Evolutionary conservation across 257 asterid species (phyloP).

Genomic region (Lycium ferocissimum): DNA sequence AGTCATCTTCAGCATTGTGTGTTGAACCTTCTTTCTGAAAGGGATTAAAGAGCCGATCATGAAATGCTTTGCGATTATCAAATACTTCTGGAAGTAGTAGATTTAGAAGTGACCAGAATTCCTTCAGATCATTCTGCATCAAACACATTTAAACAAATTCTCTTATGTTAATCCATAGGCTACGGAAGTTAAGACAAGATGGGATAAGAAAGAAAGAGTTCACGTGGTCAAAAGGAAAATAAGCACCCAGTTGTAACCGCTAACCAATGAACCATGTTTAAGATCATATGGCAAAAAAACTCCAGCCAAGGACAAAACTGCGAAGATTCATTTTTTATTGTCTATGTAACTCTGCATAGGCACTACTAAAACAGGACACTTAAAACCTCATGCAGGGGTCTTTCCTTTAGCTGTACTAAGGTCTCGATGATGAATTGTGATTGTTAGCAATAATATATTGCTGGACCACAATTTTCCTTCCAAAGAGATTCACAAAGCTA

Average conservation of each 20-base stretch:
- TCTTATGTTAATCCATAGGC: slow-evolving; percentile 12
- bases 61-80: slow-evolving; percentile 96
- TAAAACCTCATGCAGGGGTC: neutral
- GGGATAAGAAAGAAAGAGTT: slow-evolving; percentile 15
- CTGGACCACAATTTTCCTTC: slow-evolving; percentile 14
- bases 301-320: neutral
- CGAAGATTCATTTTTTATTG: neutral
- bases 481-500: slow-evolving; percentile 15
- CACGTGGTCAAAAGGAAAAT: neutral
- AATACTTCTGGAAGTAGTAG: slow-evolving; percentile 97
- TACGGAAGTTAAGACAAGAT: neutral
- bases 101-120: slow-evolving; percentile 97
- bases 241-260: slow-evolving; percentile 11
- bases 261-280: neutral
- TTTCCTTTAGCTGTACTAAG: neutral
- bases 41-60: slow-evolving; percentile 99
- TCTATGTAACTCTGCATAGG: neutral
- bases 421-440: slow-evolving; percentile 14
- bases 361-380: slow-evolving; percentile 3
- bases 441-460: neutral
- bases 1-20: slow-evolving; percentile 90
- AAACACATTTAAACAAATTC: slow-evolving; percentile 32
- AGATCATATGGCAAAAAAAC: neutral
- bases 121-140: slow-evolving; percentile 97
- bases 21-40: slow-evolving; percentile 87